phyloP scores from a whole-genome alignment of 2,329 filamentous ascomycete genomes.

The Cordyceps militaris region DNA sequence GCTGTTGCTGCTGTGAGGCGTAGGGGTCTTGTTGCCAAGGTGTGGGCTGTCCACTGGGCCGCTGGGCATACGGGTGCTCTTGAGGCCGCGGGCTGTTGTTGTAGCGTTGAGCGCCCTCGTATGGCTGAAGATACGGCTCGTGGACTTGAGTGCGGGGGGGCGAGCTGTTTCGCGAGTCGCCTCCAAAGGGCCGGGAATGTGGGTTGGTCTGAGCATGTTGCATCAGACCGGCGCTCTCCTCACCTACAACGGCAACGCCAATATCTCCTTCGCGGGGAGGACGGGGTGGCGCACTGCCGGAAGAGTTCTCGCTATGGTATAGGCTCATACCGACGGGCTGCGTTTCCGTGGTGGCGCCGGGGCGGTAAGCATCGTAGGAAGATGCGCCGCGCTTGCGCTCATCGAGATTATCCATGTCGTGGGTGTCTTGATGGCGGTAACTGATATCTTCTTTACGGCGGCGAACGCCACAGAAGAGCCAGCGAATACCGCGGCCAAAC shows the following conservation, averaged over 20 bases:
- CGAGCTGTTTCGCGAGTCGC: not conserved
- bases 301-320: constrained; percentile 33
- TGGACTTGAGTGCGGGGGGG: constrained; percentile 6
- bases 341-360: constrained; percentile 28
- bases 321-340: constrained; percentile 26
- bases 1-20: constrained; percentile 5
- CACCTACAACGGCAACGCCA: constrained; percentile 18
- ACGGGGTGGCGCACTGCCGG: constrained; percentile 25
- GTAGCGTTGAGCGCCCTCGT: not conserved
- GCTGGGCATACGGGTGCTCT: constrained; percentile 4
- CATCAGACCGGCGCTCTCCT: constrained; percentile 39
- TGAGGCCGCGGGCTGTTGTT: not conserved
- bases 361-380: constrained; percentile 19
- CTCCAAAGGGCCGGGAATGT: constrained; percentile 10
- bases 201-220: constrained; percentile 28
- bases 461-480: constrained; percentile 70
- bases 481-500: constrained; percentile 67
- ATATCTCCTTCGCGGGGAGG: constrained; percentile 16
- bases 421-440: constrained; percentile 34
- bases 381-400: constrained; percentile 19
- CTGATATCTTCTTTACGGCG: constrained; percentile 47
- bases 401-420: constrained; percentile 33
- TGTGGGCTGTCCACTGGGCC: not conserved
- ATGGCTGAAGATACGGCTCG: constrained; percentile 9
- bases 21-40: constrained; percentile 1